These are phyloP conservation scores for Oryza australiensis DNA, from an alignment of 176 grass and related monocot species.

Conservation along the genomic window DNA sequence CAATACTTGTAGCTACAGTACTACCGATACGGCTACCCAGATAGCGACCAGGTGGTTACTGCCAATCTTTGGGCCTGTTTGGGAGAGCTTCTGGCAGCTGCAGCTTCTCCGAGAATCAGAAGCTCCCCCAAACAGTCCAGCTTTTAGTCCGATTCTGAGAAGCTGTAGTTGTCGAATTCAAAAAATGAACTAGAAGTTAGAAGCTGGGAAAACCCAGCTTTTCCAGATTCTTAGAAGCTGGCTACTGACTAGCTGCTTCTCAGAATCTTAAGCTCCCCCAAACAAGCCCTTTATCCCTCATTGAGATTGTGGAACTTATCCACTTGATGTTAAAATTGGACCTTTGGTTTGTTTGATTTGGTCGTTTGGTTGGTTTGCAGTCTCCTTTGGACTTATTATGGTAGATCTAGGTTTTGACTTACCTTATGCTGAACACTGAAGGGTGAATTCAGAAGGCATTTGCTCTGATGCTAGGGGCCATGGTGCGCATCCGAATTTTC, in stretches of 20 bases:
- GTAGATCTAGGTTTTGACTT: constrained; percentile 28
- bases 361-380: neutral
- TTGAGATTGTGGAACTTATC: neutral
- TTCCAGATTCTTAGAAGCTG: too few relatives aligned
- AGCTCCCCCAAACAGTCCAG: too few relatives aligned
- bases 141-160: too few relatives aligned
- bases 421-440: constrained; percentile 47
- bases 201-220: too few relatives aligned
- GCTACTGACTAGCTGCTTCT: too few relatives aligned
- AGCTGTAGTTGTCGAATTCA: too few relatives aligned
- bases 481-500: constrained; percentile 46
- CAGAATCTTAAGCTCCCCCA: too few relatives aligned
- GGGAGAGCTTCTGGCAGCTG: too few relatives aligned
- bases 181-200: too few relatives aligned
- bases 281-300: too few relatives aligned
- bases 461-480: constrained; percentile 52
- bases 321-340: neutral
- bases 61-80: too few relatives aligned
- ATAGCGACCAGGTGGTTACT: neutral
- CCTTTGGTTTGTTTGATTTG: neutral
- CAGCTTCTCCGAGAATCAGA: too few relatives aligned
- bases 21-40: rapidly evolving
- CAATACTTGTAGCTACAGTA: neutral
- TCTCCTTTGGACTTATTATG: constrained; percentile 2
- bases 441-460: constrained; percentile 58